Percentiles rank a stretch among this genome's conserved stretches.
phyloP scores from a whole-genome alignment of 1,284 basidiomycete species.

The Ustilago shanxiensis region DNA sequence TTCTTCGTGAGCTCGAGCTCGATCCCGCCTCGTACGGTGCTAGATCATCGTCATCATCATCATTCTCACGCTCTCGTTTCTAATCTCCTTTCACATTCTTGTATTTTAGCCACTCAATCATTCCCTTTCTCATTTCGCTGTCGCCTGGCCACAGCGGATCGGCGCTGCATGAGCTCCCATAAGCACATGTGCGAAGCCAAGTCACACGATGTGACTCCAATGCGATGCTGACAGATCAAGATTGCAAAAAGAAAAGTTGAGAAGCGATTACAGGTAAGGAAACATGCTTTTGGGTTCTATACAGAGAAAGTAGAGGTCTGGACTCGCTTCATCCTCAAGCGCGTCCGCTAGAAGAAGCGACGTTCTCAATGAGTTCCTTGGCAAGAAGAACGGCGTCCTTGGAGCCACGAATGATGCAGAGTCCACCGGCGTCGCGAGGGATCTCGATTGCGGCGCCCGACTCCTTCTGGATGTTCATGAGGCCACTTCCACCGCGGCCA shows the following conservation, averaged over 20 bases:
- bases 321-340: neutral
- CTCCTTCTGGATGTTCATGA: slow-evolving; percentile 58
- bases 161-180: too few species aligned
- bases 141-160: too few species aligned
- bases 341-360: slow-evolving; percentile 36
- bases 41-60: neutral
- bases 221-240: neutral
- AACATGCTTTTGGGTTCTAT: slow-evolving; percentile 18
- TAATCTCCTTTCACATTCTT: neutral
- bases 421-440: slow-evolving; percentile 53
- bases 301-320: neutral
- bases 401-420: slow-evolving; percentile 60
- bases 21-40: neutral
- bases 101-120: slow-evolving; percentile 4
- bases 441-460: slow-evolving; percentile 61
- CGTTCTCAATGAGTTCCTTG: slow-evolving; percentile 53
- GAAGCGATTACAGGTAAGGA: slow-evolving; percentile 12
- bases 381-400: slow-evolving; percentile 59
- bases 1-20: slow-evolving; percentile 18
- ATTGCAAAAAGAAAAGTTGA: neutral
- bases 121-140: neutral
- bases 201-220: too few species aligned
- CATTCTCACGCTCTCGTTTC: slow-evolving; percentile 1
- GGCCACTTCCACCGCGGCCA: slow-evolving; percentile 55
- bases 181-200: too few species aligned